Percentiles rank a stretch among this genome's conserved stretches.
These are phyloP conservation scores for Galerina sulciceps DNA, from an alignment of 768 basidiomycete genomes.

Conservation along the genomic window DNA sequence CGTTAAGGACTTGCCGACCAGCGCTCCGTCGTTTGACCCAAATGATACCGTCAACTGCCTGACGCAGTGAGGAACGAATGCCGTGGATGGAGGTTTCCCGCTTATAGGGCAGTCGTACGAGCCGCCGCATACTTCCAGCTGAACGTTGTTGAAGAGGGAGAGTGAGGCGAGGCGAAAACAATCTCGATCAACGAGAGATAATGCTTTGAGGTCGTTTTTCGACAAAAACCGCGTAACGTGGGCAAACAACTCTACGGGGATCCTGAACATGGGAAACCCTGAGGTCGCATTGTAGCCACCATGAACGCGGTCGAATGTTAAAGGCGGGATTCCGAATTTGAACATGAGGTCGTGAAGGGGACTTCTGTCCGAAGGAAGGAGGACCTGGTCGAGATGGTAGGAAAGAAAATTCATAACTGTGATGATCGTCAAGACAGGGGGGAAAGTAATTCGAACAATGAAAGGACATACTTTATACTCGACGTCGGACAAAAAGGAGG, in stretches of 20 bases:
- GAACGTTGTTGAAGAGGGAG: constrained; percentile 23
- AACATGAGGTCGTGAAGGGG: background rate
- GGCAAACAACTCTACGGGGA: constrained; percentile 32
- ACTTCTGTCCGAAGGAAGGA: background rate
- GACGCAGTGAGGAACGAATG: constrained; percentile 21
- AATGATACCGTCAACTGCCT: constrained; percentile 23
- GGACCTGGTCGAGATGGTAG: background rate
- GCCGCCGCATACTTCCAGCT: constrained; percentile 16
- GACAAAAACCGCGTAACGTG: constrained; percentile 28
- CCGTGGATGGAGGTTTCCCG: background rate
- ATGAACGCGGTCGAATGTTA: constrained; percentile 28
- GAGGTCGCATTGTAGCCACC: constrained; percentile 20
- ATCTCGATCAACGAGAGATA: constrained; percentile 32
- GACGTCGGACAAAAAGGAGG: background rate
- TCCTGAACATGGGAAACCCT: constrained; percentile 25
- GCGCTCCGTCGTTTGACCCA: no score
- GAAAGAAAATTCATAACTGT: background rate
- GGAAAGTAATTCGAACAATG: background rate
- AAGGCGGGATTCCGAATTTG: constrained; percentile 15
- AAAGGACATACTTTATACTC: background rate
- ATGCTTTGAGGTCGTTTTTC: constrained; percentile 22
- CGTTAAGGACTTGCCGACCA: background rate
- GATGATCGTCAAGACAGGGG: background rate
- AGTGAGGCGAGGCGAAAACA: constrained; percentile 27
- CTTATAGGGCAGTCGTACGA: background rate